Percentiles rank a stretch among this genome's conserved stretches.
phyloP scores from a whole-genome alignment of 306 rosid genomes.

The Astragalus membranaceus region DNA sequence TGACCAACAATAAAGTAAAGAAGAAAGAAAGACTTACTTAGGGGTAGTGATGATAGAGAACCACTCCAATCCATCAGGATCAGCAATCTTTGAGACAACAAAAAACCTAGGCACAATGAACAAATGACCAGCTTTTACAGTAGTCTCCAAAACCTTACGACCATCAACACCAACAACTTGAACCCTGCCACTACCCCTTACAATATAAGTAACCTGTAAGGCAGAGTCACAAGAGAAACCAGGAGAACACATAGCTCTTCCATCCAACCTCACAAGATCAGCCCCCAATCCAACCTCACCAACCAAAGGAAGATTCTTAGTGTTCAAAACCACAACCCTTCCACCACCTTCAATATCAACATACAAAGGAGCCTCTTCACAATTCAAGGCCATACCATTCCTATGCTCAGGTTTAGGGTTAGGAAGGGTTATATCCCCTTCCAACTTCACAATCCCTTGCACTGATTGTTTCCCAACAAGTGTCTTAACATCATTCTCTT shows the following conservation, averaged over 20 bases:
- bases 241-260: conserved; percentile 76
- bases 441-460: conserved; percentile 48
- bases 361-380: conserved; percentile 73
- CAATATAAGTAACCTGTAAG: conserved; percentile 70
- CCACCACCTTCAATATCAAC: conserved; percentile 73
- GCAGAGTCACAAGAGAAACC: conserved; percentile 84
- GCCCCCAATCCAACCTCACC: conserved; percentile 79
- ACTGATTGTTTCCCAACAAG: conserved; percentile 54
- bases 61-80: conserved; percentile 75
- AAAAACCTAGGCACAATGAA: conserved; percentile 77
- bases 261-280: conserved; percentile 72
- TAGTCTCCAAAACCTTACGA: conserved; percentile 63
- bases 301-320: conserved; percentile 74
- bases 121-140: conserved; percentile 56
- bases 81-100: conserved; percentile 76
- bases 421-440: conserved; percentile 32
- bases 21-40: conserved; percentile 30
- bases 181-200: conserved; percentile 65
- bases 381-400: conserved; percentile 61
- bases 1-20: neutral
- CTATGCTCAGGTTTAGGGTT: conserved; percentile 52
- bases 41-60: conserved; percentile 79
- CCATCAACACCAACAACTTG: conserved; percentile 76
- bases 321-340: conserved; percentile 72
- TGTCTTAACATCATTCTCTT: conserved; percentile 39